A percentile compares a stretch with the other conserved stretches of the same genome.
These are phyloP conservation scores for Rosa multiflora DNA, from an alignment of 306 rosid species.

Conservation along the genomic window DNA sequence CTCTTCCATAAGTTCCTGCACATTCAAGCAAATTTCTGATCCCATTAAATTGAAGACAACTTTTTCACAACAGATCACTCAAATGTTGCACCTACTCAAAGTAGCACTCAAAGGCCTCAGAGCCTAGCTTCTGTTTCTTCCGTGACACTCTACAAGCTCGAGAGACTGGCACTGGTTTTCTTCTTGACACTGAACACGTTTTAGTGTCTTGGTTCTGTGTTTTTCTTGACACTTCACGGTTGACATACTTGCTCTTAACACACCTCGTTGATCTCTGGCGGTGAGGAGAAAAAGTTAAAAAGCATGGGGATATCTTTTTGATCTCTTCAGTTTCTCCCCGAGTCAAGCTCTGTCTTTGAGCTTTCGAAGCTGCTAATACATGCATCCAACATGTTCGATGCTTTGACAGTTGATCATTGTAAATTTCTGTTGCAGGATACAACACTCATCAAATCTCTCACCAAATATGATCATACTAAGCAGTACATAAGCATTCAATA, in stretches of 20 bases:
- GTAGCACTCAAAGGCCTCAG: conserved; percentile 45
- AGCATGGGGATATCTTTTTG: conserved; percentile 18
- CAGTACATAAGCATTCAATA: background rate
- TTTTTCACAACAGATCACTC: conserved; percentile 5
- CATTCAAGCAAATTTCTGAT: conserved; percentile 30
- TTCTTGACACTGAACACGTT: background rate
- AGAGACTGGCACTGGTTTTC: background rate
- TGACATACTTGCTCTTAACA: background rate
- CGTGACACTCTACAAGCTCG: conserved; percentile 16
- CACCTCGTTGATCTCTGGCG: conserved; percentile 34
- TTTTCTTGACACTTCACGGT: background rate
- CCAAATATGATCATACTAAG: background rate
- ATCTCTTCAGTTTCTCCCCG: conserved; percentile 21
- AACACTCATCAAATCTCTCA: conserved; percentile 4
- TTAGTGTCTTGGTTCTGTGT: background rate
- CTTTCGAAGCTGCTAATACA: conserved; percentile 17
- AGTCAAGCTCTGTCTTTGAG: conserved; percentile 10
- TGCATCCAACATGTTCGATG: conserved; percentile 33
- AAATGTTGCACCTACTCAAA: conserved; percentile 53
- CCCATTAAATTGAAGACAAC: conserved; percentile 7
- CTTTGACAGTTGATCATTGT: conserved; percentile 7
- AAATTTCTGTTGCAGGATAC: conserved; percentile 23
- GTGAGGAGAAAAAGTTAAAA: conserved; percentile 26
- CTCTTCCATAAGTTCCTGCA: conserved; percentile 67
- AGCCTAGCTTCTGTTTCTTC: conserved; percentile 38